Evolutionary conservation across 2,329 filamentous ascomycete species (phyloP).

Genomic region (Aspergillus terreus): DNA sequence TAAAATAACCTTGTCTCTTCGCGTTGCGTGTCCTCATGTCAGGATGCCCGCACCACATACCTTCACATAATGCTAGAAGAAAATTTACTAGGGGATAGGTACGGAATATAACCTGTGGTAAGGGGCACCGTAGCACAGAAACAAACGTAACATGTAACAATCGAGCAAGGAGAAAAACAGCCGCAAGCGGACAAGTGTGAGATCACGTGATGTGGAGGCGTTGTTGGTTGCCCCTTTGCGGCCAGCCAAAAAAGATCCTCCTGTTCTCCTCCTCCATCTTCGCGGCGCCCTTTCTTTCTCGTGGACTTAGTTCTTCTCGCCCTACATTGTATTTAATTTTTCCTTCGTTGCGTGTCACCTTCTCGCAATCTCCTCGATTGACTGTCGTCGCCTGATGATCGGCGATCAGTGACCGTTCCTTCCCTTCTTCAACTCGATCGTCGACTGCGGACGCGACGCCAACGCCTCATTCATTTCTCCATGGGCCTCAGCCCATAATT

Average conservation of each 20-base stretch:
- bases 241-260: slow-evolving; percentile 4
- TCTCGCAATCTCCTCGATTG: background rate
- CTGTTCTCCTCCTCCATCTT: background rate
- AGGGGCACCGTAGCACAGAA: background rate
- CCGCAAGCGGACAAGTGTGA: slow-evolving; percentile 9
- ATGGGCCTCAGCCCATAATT: slow-evolving; percentile 1
- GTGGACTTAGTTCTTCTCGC: background rate
- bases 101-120: background rate
- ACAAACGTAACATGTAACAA: background rate
- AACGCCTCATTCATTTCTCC: slow-evolving; percentile 2
- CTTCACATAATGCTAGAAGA: background rate
- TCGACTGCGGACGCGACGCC: background rate
- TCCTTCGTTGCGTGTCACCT: background rate
- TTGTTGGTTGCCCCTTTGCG: slow-evolving; percentile 15
- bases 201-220: slow-evolving; percentile 13
- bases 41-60: background rate
- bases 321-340: background rate
- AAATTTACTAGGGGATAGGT: background rate
- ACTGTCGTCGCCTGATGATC: slow-evolving; percentile 12
- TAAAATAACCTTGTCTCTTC: background rate
- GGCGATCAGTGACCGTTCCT: background rate
- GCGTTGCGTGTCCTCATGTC: too few species aligned
- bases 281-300: slow-evolving; percentile 8
- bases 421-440: background rate
- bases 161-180: background rate